Conservation (phyloP, 345 rosid genomes). For the Citrus australasica region DNA sequence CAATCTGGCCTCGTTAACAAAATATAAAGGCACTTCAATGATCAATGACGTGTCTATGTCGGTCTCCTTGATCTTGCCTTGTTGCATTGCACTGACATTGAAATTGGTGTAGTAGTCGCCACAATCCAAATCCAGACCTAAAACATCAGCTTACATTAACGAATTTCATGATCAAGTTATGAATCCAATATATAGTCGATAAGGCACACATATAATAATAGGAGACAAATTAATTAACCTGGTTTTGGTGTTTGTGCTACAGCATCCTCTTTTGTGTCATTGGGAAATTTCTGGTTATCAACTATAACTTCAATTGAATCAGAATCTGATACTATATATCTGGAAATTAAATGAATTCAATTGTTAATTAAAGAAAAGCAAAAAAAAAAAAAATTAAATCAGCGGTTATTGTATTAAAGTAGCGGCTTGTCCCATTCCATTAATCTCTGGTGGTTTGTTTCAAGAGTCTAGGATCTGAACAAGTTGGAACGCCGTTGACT, state of each 20-base stretch:
- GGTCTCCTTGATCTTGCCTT: conserved; percentile 34
- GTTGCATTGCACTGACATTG: conserved; percentile 32
- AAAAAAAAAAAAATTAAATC: no score
- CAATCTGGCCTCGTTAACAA: conserved; percentile 63
- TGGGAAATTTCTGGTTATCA: background rate
- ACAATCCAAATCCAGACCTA: conserved; percentile 59
- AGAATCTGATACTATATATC: conserved; percentile 55
- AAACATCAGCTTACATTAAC: no score
- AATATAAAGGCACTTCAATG: conserved; percentile 27
- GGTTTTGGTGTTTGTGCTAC: conserved; percentile 52
- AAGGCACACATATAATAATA: no score
- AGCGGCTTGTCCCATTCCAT: conserved; percentile 37
- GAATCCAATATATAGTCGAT: no score
- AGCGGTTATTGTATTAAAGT: no score
- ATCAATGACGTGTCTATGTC: conserved; percentile 31
- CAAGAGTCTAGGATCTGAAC: conserved; percentile 37
- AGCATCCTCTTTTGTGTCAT: conserved; percentile 48
- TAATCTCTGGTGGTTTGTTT: conserved; percentile 33
- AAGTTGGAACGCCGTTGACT: conserved; percentile 40
- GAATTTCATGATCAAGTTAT: no score
- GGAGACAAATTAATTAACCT: conserved; percentile 18
- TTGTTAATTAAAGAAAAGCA: no score
- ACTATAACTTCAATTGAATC: conserved; percentile 49
- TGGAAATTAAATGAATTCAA: background rate
- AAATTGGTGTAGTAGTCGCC: conserved; percentile 36